Evolutionary conservation across 257 asterid species (phyloP), one percentile per base, ranked within the genome.

Genomic region (Salvia rosmarinus): DNA sequence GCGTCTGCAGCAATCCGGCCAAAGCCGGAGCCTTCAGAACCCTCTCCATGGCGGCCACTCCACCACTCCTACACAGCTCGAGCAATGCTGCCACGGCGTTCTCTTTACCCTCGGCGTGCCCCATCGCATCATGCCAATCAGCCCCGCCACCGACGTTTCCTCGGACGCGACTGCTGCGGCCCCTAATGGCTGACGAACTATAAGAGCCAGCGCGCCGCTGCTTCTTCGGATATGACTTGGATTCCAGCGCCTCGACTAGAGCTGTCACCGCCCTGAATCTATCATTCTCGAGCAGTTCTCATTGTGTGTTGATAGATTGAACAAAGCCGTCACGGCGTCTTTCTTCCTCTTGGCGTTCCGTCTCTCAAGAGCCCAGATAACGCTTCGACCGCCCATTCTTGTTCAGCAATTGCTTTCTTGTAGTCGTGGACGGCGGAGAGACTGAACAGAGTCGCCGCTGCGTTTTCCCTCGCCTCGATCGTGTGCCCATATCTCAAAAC

Each of bases 401-500:
- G 90, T 37, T 68, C 73, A 2, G 90, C 95, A 44, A 92, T 88
- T 56, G 70, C 82, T 75, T 86, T 92, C 81, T 90, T 90, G 54
- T 84, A 87, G 30, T 85, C 86, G 19, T 92, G 97, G 69, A 90
- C 92, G 3, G 96, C 91, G 13, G 98, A 90, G 60, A 92, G 96
- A 40, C 97, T 90, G 85, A 92, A 92, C 60, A 92, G 62, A 4
- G 96, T 92, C 0, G 98, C 98, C 8, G 98, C 98, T 6, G 98
- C 97, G n/a, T 92, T 92, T 76, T 90, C 98, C 71, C 90, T 79
- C 8, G 98, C 96, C 80, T 92, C 98, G 0, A 84, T 79, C 3
- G 95, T 90, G 81, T 62, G 85, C 34, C 96, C 98, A 0, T 78
- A 28, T 72, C 82, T 88, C 61, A 92, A 78, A 67, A 92, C 98